Evolutionary conservation across 495 filamentous ascomycete species (phyloP), one percentile per base, ranked within the genome.

Genomic region (Pyronema domesticum): DNA sequence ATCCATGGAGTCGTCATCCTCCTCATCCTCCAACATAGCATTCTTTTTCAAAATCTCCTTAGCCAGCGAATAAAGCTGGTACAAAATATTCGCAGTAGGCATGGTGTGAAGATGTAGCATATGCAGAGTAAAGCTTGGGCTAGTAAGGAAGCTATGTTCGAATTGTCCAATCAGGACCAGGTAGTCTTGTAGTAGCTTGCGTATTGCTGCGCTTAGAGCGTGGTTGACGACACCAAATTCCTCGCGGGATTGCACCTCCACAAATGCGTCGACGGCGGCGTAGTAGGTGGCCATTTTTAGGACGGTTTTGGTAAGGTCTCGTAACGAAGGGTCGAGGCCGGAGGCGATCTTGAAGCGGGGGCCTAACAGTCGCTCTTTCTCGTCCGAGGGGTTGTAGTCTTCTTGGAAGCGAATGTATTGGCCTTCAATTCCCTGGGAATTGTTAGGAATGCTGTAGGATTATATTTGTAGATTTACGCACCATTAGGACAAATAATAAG

Each of bases 211-310:
- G 67, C 93, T 95, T 19, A 98, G 71, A 2, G 91, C 89, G 69
- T 98, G 91, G 66, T 89, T 95, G 57, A 98, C 87, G n/a, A 84
- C 81, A 2, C 91, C 91, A 68, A 84, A 95, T 62, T 95, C 89
- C 40, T 91, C 87, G 23, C 87, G 76, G 60, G 86, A 89, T 65
- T 94, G 86, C 0, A 94, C 82, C 61, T 98, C 89, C 37, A 95
- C 81, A 67, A 95, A 96, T 7, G 85, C 80, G 60, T 95, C 86
- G 53, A 98, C 72, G 0, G 91, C 88, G 39, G 77, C 80, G 66
- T 94, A 93, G 67, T 96, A 83, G 4, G 86, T 89, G 10, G 93
- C 91, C 82, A 95, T 94, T 67, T 87, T 93, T 55, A 98, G 69
- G 80, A 95, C 89, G 0, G 86, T 84, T 46, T 74, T 74, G 14